Conservation (phyloP, 2,329 filamentous ascomycete species). For the Microsporum canis region DNA sequence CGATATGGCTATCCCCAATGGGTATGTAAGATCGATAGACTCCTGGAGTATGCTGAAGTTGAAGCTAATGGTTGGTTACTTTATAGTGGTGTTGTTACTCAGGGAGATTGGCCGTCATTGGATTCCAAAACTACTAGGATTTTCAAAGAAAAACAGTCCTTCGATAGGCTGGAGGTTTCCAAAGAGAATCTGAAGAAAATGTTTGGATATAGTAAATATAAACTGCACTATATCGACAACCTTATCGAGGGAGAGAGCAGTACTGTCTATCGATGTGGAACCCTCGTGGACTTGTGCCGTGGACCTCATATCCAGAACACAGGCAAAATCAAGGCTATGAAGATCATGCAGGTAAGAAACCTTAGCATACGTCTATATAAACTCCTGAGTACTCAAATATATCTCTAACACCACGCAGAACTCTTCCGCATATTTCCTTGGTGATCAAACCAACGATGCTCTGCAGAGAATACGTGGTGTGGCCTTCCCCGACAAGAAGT, state of each 20-base stretch:
- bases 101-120: conserved; percentile 71
- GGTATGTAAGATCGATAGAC: conserved; percentile 25
- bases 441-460: conserved; percentile 85
- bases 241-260: conserved; percentile 86
- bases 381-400: not conserved
- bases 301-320: conserved; percentile 93
- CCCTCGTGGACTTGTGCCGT: conserved; percentile 87
- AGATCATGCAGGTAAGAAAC: conserved; percentile 62
- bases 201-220: conserved; percentile 97
- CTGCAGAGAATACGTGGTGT: conserved; percentile 94
- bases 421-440: conserved; percentile 80
- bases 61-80: not conserved
- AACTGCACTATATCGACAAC: conserved; percentile 92
- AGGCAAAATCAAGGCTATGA: conserved; percentile 85
- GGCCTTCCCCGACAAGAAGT: conserved; percentile 94
- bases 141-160: conserved; percentile 93
- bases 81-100: conserved; percentile 51
- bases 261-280: conserved; percentile 89
- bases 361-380: not conserved
- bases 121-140: conserved; percentile 71
- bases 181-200: conserved; percentile 90
- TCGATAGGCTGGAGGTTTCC: conserved; percentile 76
- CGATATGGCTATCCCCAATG: conserved; percentile 76
- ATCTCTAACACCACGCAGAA: conserved; percentile 40
- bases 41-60: not conserved